A percentile compares a stretch with the other conserved stretches of the same genome.
phyloP scores from a whole-genome alignment of 73 alveolate genomes.

The Tetrahymena elliotti region DNA sequence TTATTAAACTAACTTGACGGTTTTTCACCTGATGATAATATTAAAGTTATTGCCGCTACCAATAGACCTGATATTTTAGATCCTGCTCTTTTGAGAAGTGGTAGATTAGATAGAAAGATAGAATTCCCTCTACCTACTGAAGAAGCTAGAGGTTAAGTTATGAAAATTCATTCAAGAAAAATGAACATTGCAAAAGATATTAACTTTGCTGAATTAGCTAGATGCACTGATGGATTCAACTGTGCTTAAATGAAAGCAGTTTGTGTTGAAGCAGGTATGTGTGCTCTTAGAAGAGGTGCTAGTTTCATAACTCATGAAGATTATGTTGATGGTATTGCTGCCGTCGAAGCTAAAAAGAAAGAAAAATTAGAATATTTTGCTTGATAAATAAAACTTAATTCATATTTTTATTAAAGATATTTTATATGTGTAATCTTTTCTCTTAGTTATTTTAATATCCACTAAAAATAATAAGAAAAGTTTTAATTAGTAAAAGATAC shows the following conservation, averaged over 20 bases:
- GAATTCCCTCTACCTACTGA: slow-evolving; percentile 99
- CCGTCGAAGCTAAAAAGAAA: slow-evolving; percentile 40
- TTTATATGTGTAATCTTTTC: not conserved
- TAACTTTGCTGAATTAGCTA: slow-evolving; percentile 32
- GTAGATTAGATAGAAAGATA: slow-evolving; percentile 99
- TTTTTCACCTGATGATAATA: slow-evolving; percentile 84
- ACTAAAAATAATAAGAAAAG: not conserved
- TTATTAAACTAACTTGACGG: slow-evolving; percentile 98
- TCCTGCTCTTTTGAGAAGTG: slow-evolving; percentile 99
- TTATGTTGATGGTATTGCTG: slow-evolving; percentile 43
- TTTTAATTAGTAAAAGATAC: not conserved
- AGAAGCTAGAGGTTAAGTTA: slow-evolving; percentile 97
- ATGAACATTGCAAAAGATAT: slow-evolving; percentile 94
- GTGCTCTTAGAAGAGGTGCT: slow-evolving; percentile 40
- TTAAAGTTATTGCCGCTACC: slow-evolving; percentile 75
- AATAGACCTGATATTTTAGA: slow-evolving; percentile 99
- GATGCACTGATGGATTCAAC: slow-evolving; percentile 43
- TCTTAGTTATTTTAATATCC: not conserved
- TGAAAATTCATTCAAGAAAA: slow-evolving; percentile 98
- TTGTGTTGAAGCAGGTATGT: slow-evolving; percentile 48
- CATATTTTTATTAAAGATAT: not conserved
- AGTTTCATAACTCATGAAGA: slow-evolving; percentile 40
- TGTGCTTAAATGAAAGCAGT: slow-evolving; percentile 43
- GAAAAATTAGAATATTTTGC: slow-evolving; percentile 40
- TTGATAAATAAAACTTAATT: not conserved